Conservation (phyloP, 2,329 filamentous ascomycete species). For the Alternaria incomplexa region DNA sequence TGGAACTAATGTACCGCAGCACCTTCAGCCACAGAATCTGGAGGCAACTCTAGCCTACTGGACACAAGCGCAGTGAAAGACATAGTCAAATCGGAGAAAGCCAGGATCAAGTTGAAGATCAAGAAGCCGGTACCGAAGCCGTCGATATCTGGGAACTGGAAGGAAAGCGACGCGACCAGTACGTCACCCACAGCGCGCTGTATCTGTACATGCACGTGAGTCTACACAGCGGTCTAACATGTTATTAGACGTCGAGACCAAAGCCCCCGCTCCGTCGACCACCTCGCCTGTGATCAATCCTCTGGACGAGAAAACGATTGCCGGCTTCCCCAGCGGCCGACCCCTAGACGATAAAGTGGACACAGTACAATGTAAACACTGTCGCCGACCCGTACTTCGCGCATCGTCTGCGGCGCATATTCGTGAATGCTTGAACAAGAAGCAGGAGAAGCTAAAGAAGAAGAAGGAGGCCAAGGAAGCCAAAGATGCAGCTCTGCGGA, state of each 20-base stretch:
- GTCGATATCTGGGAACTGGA: constrained; percentile 73
- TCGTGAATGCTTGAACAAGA: constrained; percentile 80
- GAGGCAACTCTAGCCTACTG: constrained; percentile 24
- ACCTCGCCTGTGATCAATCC: constrained; percentile 56
- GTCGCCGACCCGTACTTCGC: constrained; percentile 84
- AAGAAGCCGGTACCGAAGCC: constrained; percentile 69
- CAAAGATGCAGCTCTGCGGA: constrained; percentile 57
- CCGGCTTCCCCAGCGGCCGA: constrained; percentile 80
- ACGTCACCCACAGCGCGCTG: constrained; percentile 26
- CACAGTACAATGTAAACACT: constrained; percentile 85
- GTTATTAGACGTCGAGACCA: constrained; percentile 33
- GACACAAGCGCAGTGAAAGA: constrained; percentile 40
- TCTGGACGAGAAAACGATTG: constrained; percentile 76
- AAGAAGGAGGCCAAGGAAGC: constrained; percentile 68
- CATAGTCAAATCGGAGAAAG: constrained; percentile 47
- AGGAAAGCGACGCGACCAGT: constrained; percentile 70
- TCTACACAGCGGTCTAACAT: constrained; percentile 8
- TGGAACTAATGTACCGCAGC: constrained; percentile 31
- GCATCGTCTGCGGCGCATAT: constrained; percentile 80
- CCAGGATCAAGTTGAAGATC: constrained; percentile 54
- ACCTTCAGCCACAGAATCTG: constrained; percentile 29
- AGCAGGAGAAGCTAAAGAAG: constrained; percentile 69
- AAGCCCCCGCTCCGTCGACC: constrained; percentile 23
- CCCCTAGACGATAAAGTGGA: constrained; percentile 82
- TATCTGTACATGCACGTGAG: neutral